These are phyloP conservation scores for Chaetomiaceae sp. DNA, from an alignment of 2,329 filamentous ascomycete species.

Conservation along the genomic window DNA sequence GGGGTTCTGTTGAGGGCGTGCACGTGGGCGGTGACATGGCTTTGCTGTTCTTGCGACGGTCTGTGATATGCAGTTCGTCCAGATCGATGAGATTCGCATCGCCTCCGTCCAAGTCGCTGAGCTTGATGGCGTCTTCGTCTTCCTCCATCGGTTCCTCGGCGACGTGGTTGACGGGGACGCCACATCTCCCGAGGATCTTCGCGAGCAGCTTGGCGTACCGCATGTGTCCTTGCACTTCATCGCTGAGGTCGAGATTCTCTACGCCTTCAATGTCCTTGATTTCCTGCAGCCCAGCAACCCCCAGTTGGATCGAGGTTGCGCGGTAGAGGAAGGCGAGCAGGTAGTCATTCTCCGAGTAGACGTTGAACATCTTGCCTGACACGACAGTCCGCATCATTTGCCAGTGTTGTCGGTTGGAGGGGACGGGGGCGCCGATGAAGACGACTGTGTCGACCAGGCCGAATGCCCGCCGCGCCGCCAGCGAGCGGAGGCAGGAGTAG, in stretches of 20 bases:
- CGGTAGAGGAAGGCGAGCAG: conserved; percentile 85
- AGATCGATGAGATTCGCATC: conserved; percentile 41
- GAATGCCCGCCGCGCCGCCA: conserved; percentile 75
- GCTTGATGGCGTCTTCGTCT: conserved; percentile 37
- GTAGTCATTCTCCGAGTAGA: conserved; percentile 82
- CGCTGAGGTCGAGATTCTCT: conserved; percentile 50
- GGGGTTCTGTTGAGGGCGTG: neutral
- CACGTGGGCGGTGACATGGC: neutral
- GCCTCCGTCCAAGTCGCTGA: conserved; percentile 30
- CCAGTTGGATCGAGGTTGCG: conserved; percentile 74
- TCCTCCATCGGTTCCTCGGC: conserved; percentile 45
- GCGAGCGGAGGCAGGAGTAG: conserved; percentile 70
- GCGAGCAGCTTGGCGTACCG: conserved; percentile 40
- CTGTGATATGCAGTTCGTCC: conserved; percentile 32
- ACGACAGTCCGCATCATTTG: conserved; percentile 72
- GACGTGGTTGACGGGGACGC: conserved; percentile 45
- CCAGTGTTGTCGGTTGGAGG: conserved; percentile 70
- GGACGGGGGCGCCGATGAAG: conserved; percentile 74
- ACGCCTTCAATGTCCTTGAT: conserved; percentile 65
- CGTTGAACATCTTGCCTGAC: conserved; percentile 77
- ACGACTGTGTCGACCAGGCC: conserved; percentile 81
- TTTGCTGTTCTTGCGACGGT: conserved; percentile 3
- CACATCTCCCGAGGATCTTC: conserved; percentile 49
- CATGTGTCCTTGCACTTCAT: conserved; percentile 43
- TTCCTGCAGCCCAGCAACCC: conserved; percentile 77